Evolutionary conservation across 2,329 filamentous ascomycete species (phyloP), one percentile per base, ranked within the genome.

Genomic region (Onygenales sp.): DNA sequence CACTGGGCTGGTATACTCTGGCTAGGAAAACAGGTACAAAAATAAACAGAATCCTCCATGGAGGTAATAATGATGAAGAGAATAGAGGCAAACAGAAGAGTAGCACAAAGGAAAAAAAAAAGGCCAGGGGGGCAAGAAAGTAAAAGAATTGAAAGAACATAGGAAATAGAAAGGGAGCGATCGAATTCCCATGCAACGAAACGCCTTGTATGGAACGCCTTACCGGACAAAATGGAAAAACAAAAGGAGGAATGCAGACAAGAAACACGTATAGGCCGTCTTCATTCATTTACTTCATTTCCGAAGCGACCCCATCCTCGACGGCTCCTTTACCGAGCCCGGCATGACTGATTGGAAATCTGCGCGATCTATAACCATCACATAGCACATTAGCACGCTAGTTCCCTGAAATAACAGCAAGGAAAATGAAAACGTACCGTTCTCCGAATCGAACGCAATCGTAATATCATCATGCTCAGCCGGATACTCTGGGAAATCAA

Each of bases 381-480:
- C 11, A 49, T 8, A 43, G 31, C 36, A 14, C 21, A 36, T 46
- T 46, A 52, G 42, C 33, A 52, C 13, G n/a, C 17, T 49, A 4
- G 10, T 27, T 14, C 11, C 37, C 37, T 4, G n/a, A 27, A 34
- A 42, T 7, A 42, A 48, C 31, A 48, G 10, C 7, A 34, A 11
- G 21, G 17, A 13, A 42, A 14, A 50, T 8, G 31, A n/a, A 42
- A 51, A 77, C 85, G 75, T 70, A 90, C 87, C 86, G 63, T 79
- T 75, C 66, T 88, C 86, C 45, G 78, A 84, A 58, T 95, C 89
- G 74, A 96, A 96, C 56, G 85, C 71, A 63, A 96, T 84, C 9
- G 85, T 81, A 60, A 96, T 88, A 72, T 96, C 91, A 67, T 95
- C 91, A 70, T 95, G 89, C 72, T 95, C 91, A 49, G 88, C 88